Base-by-base conservation (phyloP, 1,139 yeast genomes). In the Yamadazyma siamensis region DNA sequence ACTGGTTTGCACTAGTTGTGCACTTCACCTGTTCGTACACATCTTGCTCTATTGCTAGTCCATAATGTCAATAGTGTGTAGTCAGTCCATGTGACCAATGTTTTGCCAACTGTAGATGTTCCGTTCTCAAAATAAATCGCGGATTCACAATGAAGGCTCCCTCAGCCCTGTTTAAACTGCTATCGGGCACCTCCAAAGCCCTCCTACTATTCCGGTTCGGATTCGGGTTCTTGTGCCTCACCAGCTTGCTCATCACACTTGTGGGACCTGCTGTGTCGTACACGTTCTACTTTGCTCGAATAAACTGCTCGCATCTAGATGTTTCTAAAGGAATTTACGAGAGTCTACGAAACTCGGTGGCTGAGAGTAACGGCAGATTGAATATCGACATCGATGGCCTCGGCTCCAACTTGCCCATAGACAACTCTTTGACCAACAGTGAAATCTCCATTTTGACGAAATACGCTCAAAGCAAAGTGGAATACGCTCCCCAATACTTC, bases 301-400 rank as follows among this genome's bases (percentile, higher is more conserved):
- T 77, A 25, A 65, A 68, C 43, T 73, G 77, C 43, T 61, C 71
- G 5, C 78, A 69, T 43, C 49, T 67, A 4, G 76, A 73, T 36
- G 71, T 77, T 8, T 65, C 77, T 0, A 43, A 54, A 14, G 83
- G 82, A 3, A 50, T 77, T 15, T 75, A 73, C 45, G 55, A 65
- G 23, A 63, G 74, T 4, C 52, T 76, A 26, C 51, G 73, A 23
- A 45, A 46, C 17, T 56, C 69, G 6, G 73, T 63, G 15, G 38
- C 59, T 2, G 34, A 44, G 11, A 13, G 27, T 4, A 25, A 15
- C 11, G 29, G 31, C 7, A 21, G 17, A 14, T 12, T 25, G 8
- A 27, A 25, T 15, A 15, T 21, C 6, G 21, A 23, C n/a, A 3
- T 6, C 4, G 27, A 25, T 13, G 26, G 17, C 3, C 10, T 25